A percentile compares a stretch with the other conserved stretches of the same genome.
phyloP scores from a whole-genome alignment of 495 filamentous ascomycete species.

The Xylaria telfairii region DNA sequence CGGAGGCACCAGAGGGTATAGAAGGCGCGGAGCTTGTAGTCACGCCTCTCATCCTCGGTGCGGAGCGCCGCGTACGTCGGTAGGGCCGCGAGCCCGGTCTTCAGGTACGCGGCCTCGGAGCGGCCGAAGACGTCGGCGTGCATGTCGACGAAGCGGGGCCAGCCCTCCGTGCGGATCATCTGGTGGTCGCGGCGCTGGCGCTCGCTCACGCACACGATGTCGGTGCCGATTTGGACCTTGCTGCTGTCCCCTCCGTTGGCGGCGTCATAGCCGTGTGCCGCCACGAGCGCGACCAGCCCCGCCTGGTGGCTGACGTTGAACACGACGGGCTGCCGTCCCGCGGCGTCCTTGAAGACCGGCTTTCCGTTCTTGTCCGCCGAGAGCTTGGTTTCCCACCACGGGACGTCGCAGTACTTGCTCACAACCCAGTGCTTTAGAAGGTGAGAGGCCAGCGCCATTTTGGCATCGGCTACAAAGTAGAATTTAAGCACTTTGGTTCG shows the following conservation, averaged over 20 bases:
- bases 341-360: conserved; percentile 56
- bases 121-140: conserved; percentile 77
- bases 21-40: conserved; percentile 69
- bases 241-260: conserved; percentile 28
- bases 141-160: conserved; percentile 73
- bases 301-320: conserved; percentile 94
- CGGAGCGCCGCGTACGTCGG: conserved; percentile 32
- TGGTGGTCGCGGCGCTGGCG: conserved; percentile 59
- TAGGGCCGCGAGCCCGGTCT: conserved; percentile 35
- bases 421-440: conserved; percentile 82
- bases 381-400: conserved; percentile 70
- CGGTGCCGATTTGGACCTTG: conserved; percentile 63
- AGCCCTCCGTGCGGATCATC: conserved; percentile 56
- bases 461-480: conserved; percentile 68
- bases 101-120: conserved; percentile 47
- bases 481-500: conserved; percentile 58
- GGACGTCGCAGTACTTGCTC: conserved; percentile 62
- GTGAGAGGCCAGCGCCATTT: conserved; percentile 73
- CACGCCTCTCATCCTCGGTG: conserved; percentile 23
- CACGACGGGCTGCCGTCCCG: conserved; percentile 53
- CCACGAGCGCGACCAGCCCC: conserved; percentile 69
- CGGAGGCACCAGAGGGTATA: conserved; percentile 90
- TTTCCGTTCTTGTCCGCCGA: conserved; percentile 68
- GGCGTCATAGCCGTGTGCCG: conserved; percentile 43
- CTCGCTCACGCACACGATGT: conserved; percentile 79